Conservation (phyloP, 345 rosid genomes). For the Citropsis articulata region DNA sequence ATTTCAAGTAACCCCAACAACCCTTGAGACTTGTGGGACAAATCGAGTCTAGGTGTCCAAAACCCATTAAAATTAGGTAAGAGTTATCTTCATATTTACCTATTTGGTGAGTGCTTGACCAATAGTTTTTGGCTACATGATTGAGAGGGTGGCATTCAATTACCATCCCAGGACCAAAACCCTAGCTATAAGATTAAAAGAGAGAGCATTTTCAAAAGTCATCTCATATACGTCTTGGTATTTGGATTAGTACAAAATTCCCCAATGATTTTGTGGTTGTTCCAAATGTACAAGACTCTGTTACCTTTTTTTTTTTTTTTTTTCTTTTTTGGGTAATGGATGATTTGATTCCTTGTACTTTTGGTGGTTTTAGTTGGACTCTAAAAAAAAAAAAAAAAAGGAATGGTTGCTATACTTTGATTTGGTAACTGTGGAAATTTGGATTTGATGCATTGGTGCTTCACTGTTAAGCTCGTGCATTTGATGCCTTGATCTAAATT, state of each 20-base stretch:
- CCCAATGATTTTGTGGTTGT: not conserved
- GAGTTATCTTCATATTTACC: not conserved
- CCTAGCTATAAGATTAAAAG: not conserved
- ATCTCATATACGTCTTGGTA: not conserved
- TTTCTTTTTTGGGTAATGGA: not conserved
- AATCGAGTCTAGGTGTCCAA: constrained; percentile 3
- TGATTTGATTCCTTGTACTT: not conserved
- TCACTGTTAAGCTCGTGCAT: not conserved
- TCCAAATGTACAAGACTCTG: not conserved
- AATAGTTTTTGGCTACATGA: not conserved
- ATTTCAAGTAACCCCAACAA: not conserved
- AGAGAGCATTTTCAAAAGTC: not conserved
- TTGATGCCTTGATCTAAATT: not conserved
- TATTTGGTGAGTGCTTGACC: not conserved
- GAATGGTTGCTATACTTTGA: not conserved
- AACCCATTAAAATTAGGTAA: not conserved
- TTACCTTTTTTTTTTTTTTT: not conserved
- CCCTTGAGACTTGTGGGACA: not conserved
- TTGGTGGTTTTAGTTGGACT: not conserved
- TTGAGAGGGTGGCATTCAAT: constrained; percentile 12
- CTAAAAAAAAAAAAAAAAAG: no score
- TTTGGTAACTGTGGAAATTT: not conserved
- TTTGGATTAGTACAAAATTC: not conserved
- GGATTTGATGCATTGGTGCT: not conserved
- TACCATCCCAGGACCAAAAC: constrained; percentile 2